Evolutionary conservation across 352 stramenopile genomes (phyloP).

Genomic region (Globisporangium spiculum): DNA sequence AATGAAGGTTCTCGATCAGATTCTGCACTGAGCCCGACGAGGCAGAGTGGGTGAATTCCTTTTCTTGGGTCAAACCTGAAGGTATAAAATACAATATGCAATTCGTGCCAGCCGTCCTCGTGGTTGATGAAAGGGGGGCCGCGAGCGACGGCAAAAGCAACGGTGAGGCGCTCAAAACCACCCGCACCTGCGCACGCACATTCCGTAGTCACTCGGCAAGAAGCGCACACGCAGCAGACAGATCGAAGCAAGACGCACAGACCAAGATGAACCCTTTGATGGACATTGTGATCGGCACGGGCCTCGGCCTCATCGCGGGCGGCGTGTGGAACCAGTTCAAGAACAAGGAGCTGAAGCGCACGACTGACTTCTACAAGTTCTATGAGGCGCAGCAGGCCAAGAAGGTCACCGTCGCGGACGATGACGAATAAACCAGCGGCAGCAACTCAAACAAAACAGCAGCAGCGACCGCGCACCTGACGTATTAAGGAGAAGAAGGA

Average conservation of each 20-base stretch:
- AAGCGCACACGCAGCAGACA: background rate
- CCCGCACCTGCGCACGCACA: background rate
- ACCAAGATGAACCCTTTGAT: slow-evolving; percentile 80
- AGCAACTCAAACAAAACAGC: background rate
- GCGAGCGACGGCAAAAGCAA: background rate
- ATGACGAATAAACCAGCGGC: slow-evolving; percentile 32
- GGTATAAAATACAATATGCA: background rate
- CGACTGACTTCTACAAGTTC: slow-evolving; percentile 80
- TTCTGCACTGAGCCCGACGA: background rate
- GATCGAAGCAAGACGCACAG: background rate
- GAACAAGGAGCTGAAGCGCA: slow-evolving; percentile 68
- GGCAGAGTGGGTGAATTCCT: background rate
- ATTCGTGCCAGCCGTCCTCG: background rate
- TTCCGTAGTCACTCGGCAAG: background rate
- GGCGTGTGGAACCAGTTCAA: slow-evolving; percentile 69
- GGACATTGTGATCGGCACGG: slow-evolving; percentile 76
- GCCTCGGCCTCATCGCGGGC: slow-evolving; percentile 51
- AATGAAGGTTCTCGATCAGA: background rate
- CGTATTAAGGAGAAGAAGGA: background rate
- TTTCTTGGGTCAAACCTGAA: background rate
- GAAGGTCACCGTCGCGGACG: slow-evolving; percentile 43
- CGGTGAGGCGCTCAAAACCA: slow-evolving; percentile 1
- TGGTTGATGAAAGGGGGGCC: background rate
- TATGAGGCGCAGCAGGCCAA: slow-evolving; percentile 71
- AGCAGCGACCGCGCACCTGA: background rate